Percentiles rank a stretch among this genome's conserved stretches.
Conservation (phyloP, 1,139 yeast genomes). For the Entelexis paramagnoliae region DNA sequence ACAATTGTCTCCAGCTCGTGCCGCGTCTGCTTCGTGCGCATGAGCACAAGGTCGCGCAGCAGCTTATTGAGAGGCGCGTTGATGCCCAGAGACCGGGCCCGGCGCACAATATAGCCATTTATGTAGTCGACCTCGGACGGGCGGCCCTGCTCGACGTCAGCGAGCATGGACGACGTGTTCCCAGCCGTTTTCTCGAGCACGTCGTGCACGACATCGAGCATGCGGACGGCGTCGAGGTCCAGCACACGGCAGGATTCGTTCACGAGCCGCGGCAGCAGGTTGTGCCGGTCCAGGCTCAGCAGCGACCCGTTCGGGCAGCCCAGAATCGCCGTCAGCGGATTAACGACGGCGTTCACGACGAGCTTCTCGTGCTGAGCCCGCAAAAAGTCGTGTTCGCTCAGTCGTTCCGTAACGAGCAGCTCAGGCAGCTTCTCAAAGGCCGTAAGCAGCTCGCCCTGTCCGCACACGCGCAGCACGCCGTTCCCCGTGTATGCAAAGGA, state of each 20-base stretch:
- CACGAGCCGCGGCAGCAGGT: conserved; percentile 25
- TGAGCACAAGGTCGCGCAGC: conserved; percentile 39
- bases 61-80: conserved; percentile 41
- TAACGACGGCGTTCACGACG: conserved; percentile 62
- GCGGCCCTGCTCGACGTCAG: conserved; percentile 53
- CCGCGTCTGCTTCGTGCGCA: conserved; percentile 17
- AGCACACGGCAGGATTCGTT: conserved; percentile 28
- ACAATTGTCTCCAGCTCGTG: conserved; percentile 15
- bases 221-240: conserved; percentile 34
- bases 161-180: conserved; percentile 82
- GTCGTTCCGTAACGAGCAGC: conserved; percentile 11
- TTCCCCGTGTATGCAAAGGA: conserved; percentile 32
- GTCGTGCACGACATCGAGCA: conserved; percentile 41
- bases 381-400: conserved; percentile 36
- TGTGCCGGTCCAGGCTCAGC: conserved; percentile 26
- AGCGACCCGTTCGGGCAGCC: conserved; percentile 68
- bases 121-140: conserved; percentile 69
- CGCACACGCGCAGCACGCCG: conserved; percentile 10
- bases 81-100: conserved; percentile 40
- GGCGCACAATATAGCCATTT: conserved; percentile 55
- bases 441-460: neutral
- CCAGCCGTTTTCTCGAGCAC: conserved; percentile 41
- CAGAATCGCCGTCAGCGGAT: conserved; percentile 59
- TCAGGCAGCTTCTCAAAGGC: neutral
- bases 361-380: conserved; percentile 66